These are phyloP conservation scores for Eutrema japonicum DNA, from an alignment of 345 rosid genomes.

Conservation along the genomic window DNA sequence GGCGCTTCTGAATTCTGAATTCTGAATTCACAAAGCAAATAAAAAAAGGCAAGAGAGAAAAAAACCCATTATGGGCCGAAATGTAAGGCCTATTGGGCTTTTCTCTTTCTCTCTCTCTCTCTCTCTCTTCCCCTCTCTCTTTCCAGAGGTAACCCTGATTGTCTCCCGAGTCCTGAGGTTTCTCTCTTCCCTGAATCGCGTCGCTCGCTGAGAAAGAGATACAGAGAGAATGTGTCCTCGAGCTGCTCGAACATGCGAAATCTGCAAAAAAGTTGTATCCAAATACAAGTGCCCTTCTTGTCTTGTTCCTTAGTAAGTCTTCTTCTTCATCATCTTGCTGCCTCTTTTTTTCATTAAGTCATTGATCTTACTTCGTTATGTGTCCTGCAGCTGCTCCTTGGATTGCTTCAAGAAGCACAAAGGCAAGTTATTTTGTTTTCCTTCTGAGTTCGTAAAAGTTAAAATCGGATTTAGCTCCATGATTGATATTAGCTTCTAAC, in stretches of 20 bases:
- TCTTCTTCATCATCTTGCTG: not conserved
- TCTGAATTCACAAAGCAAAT: not conserved
- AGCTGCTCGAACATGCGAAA: conserved; percentile 51
- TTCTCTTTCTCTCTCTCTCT: not conserved
- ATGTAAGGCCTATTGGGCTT: conserved; percentile 36
- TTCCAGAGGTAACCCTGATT: not conserved
- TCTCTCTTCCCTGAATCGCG: not conserved
- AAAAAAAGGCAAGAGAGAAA: not conserved
- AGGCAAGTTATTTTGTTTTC: conserved; percentile 36
- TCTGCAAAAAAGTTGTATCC: conserved; percentile 63
- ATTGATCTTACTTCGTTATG: conserved; percentile 15
- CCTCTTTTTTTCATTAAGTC: not conserved
- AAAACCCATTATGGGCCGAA: not conserved
- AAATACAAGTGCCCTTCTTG: conserved; percentile 88
- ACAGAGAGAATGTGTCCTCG: conserved; percentile 40
- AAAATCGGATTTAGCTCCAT: not conserved
- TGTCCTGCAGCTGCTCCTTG: conserved; percentile 68
- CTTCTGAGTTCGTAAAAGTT: not conserved
- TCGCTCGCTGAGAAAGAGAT: conserved; percentile 5
- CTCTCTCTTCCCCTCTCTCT: not conserved
- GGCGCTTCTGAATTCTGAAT: conserved; percentile 21
- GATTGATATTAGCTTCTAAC: not conserved
- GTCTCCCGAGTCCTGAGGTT: conserved; percentile 12
- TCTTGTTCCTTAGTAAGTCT: conserved; percentile 70
- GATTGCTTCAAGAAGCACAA: conserved; percentile 57